Percentiles rank a stretch among this genome's conserved stretches.
Evolutionary conservation across 2,329 filamentous ascomycete genomes (phyloP).

Genomic region (Orbilia javanica): DNA sequence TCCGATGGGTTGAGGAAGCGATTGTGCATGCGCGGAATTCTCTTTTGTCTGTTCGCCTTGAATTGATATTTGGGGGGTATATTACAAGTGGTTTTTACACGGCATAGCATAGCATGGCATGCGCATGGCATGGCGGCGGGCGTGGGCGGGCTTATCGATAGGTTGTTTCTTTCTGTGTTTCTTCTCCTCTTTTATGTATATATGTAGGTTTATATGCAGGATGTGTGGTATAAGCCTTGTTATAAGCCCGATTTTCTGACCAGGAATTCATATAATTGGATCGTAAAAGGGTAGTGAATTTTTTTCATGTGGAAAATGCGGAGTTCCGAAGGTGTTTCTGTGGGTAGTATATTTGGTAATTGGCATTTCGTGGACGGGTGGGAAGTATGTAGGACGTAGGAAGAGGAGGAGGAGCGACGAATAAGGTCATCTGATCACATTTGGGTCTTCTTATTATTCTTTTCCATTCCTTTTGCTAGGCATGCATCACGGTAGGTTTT

Average conservation of each 20-base stretch:
- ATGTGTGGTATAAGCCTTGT: too few relatives aligned
- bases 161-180: neutral
- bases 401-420: neutral
- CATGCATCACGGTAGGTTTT: neutral
- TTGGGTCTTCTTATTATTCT: too few relatives aligned
- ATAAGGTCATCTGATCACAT: constrained; percentile 42
- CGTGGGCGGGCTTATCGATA: neutral
- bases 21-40: neutral
- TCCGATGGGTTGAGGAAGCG: constrained; percentile 20
- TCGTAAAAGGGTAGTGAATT: too few relatives aligned
- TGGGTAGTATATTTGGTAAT: too few relatives aligned
- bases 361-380: neutral
- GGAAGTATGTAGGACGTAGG: too few relatives aligned
- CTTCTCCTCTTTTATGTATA: neutral
- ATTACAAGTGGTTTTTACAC: neutral
- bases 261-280: too few relatives aligned
- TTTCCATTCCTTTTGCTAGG: too few relatives aligned
- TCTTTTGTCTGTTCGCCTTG: neutral
- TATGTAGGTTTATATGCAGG: neutral
- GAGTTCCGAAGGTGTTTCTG: neutral
- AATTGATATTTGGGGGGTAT: neutral
- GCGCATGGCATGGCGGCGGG: too few relatives aligned
- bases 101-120: neutral
- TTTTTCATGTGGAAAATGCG: neutral
- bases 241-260: neutral